Percentiles rank a stretch among this genome's conserved stretches.
Evolutionary conservation across 148 eudicot genomes (phyloP).

Genomic region (Pouteria glomerata): DNA sequence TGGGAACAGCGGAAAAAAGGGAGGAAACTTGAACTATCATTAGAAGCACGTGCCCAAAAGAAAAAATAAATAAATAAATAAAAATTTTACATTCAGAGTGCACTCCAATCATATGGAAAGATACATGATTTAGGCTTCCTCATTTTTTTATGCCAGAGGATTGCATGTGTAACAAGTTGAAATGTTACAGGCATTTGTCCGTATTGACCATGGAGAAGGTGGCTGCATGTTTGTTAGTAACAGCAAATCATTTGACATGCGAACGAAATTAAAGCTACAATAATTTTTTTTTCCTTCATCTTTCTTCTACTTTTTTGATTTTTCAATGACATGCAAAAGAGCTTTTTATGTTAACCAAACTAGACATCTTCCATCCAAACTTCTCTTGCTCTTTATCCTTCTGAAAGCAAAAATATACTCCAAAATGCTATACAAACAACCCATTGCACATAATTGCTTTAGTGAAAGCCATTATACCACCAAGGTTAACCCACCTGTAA

Average conservation of each 20-base stretch:
- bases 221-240: background rate
- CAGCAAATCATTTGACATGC: background rate
- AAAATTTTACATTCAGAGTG: too few relatives aligned
- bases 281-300: background rate
- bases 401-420: background rate
- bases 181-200: background rate
- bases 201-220: background rate
- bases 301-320: background rate
- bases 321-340: background rate
- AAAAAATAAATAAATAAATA: too few relatives aligned
- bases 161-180: too few relatives aligned
- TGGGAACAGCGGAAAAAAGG: background rate
- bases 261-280: background rate
- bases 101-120: too few relatives aligned
- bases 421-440: background rate
- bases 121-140: too few relatives aligned
- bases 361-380: background rate
- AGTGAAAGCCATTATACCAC: background rate
- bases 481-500: constrained; percentile 29
- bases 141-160: too few relatives aligned
- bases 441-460: background rate
- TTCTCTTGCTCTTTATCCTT: background rate
- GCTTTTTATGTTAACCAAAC: background rate
- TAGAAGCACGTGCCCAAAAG: background rate
- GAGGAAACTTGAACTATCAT: background rate